Conservation (phyloP, 441 rosid genomes). For the Euphorbia corollata region DNA sequence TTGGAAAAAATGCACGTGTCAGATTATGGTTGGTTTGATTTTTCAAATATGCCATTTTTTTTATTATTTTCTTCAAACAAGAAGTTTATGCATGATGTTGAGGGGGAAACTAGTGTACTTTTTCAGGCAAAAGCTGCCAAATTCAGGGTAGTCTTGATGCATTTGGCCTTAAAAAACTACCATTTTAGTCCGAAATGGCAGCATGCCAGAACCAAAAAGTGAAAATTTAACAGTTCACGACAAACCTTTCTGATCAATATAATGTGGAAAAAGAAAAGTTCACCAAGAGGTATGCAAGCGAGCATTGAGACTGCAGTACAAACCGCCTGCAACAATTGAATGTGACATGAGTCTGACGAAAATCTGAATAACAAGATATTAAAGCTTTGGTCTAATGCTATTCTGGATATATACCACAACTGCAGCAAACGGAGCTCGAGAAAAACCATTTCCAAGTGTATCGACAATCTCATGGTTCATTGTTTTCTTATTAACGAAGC, state of each 20-base stretch:
- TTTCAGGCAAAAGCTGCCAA: no score
- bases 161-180: not conserved
- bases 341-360: slow-evolving; percentile 10
- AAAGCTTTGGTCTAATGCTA: slow-evolving; percentile 6
- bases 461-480: slow-evolving; percentile 62
- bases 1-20: no score
- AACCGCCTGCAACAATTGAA: slow-evolving; percentile 41
- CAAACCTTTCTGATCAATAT: slow-evolving; percentile 79
- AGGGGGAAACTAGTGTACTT: no score
- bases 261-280: slow-evolving; percentile 85
- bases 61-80: no score
- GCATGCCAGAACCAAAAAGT: not conserved
- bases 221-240: slow-evolving; percentile 9
- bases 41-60: no score
- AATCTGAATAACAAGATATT: slow-evolving; percentile 10
- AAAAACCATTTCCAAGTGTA: slow-evolving; percentile 84
- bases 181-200: slow-evolving; percentile 2
- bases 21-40: no score
- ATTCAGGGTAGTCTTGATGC: no score
- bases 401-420: slow-evolving; percentile 55
- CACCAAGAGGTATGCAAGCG: slow-evolving; percentile 77
- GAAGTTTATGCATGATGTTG: no score
- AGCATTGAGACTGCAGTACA: slow-evolving; percentile 77
- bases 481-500: slow-evolving; percentile 60
- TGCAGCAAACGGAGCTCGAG: slow-evolving; percentile 70